These are phyloP conservation scores for Botrytis tulipae DNA, from an alignment of 2,329 filamentous ascomycete species.

Conservation along the genomic window DNA sequence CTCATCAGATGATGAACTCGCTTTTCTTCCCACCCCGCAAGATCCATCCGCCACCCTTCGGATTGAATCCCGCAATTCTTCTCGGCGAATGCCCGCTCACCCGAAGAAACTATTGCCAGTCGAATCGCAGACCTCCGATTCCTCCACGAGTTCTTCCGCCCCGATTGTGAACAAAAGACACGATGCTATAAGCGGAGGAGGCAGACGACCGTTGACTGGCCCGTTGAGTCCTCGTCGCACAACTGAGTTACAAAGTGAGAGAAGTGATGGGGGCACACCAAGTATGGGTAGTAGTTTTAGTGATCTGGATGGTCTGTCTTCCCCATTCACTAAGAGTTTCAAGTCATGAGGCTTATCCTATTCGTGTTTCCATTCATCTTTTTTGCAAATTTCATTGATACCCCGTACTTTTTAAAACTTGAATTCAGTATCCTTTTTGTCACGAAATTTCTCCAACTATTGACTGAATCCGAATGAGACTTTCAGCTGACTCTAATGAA, in stretches of 20 bases:
- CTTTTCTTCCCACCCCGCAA: slow-evolving; percentile 32
- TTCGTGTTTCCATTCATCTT: background rate
- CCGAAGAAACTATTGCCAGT: slow-evolving; percentile 28
- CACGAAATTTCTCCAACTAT: background rate
- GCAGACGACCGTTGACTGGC: slow-evolving; percentile 35
- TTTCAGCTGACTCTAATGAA: background rate
- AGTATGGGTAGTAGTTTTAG: slow-evolving; percentile 86
- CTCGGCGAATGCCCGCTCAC: slow-evolving; percentile 20
- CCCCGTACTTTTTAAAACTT: background rate
- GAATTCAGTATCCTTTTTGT: background rate
- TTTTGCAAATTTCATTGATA: slow-evolving; percentile 7
- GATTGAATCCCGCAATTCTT: slow-evolving; percentile 31
- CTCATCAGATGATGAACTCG: slow-evolving; percentile 34
- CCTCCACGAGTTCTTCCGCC: slow-evolving; percentile 53
- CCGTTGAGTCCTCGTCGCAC: slow-evolving; percentile 59
- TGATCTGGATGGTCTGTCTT: slow-evolving; percentile 68
- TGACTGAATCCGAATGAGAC: background rate
- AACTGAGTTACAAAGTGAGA: slow-evolving; percentile 58
- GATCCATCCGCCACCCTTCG: slow-evolving; percentile 37
- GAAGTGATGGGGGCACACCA: slow-evolving; percentile 66
- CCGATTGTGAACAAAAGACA: slow-evolving; percentile 26
- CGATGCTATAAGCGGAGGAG: background rate
- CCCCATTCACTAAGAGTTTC: background rate
- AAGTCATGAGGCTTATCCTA: slow-evolving; percentile 1
- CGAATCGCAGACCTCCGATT: slow-evolving; percentile 54